phyloP scores from a whole-genome alignment of 257 asterid genomes.

The Anisodus tanguticus region DNA sequence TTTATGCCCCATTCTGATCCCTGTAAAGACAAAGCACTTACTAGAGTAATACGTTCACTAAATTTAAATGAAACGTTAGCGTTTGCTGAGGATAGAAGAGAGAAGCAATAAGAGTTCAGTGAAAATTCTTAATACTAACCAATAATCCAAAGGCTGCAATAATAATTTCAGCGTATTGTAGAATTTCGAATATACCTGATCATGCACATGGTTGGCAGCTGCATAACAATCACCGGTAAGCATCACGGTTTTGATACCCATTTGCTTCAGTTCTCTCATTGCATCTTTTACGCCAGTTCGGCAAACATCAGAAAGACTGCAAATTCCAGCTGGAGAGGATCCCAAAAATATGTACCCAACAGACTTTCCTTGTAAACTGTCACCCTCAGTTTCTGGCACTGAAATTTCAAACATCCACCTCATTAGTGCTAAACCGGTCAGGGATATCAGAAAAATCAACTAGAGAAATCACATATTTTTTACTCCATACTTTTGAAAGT shows the following conservation, averaged over 20 bases:
- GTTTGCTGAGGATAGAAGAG: neutral
- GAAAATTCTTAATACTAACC: neutral
- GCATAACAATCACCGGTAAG: slow-evolving; percentile 80
- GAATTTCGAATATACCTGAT: slow-evolving; percentile 50
- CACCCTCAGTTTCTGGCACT: slow-evolving; percentile 68
- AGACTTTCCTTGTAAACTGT: slow-evolving; percentile 60
- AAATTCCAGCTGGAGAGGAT: slow-evolving; percentile 61
- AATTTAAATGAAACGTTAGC: neutral
- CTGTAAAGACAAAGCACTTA: neutral
- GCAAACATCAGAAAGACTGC: slow-evolving; percentile 69
- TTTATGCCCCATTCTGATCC: neutral
- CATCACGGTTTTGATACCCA: slow-evolving; percentile 79
- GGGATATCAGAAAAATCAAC: neutral
- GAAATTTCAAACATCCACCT: slow-evolving; percentile 19
- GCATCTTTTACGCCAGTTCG: slow-evolving; percentile 91
- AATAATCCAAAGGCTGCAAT: neutral
- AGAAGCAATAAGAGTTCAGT: neutral
- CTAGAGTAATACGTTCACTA: neutral
- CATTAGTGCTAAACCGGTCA: neutral
- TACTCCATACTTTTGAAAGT: neutral
- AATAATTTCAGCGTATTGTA: neutral
- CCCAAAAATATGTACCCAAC: slow-evolving; percentile 66
- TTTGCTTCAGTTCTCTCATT: slow-evolving; percentile 55
- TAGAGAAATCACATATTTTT: neutral
- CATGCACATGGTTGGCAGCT: slow-evolving; percentile 77